phyloP scores from a whole-genome alignment of 1,284 basidiomycete species.

The Ceratobasidium sp. region DNA sequence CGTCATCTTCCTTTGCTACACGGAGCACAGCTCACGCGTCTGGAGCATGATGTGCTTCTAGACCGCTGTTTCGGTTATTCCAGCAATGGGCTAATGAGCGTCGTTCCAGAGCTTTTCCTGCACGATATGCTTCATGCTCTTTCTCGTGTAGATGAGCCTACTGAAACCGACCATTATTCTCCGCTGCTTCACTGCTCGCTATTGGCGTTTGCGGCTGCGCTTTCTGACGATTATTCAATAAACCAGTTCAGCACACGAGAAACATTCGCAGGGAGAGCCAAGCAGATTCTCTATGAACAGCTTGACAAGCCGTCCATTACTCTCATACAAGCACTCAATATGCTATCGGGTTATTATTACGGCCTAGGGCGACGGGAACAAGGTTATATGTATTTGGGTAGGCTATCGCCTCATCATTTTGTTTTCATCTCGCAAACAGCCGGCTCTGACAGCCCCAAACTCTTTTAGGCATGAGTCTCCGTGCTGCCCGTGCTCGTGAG shows the following conservation, averaged over 20 bases:
- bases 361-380: not conserved
- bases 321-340: not conserved
- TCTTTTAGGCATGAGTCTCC: not conserved
- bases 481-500: not conserved
- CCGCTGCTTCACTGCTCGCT: slow-evolving; percentile 2
- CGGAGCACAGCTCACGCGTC: not conserved
- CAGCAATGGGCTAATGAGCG: not conserved
- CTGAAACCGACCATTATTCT: not conserved
- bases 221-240: not conserved
- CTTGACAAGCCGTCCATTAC: not conserved
- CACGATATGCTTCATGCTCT: slow-evolving; percentile 11
- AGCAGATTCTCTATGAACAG: not conserved
- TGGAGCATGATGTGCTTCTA: slow-evolving; percentile 1
- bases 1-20: slow-evolving; percentile 1
- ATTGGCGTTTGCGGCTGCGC: not conserved
- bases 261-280: not conserved
- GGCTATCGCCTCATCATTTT: not conserved
- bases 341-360: slow-evolving; percentile 13
- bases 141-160: too few species aligned
- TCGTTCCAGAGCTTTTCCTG: slow-evolving; percentile 5
- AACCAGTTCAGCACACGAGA: not conserved
- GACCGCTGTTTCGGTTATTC: slow-evolving; percentile 2
- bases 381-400: slow-evolving; percentile 22
- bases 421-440: too few species aligned
- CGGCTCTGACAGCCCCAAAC: not conserved